Evolutionary conservation across 139 green algal species (phyloP), one percentile per base, ranked within the genome.

Genomic region (Tetraselmis chui): DNA sequence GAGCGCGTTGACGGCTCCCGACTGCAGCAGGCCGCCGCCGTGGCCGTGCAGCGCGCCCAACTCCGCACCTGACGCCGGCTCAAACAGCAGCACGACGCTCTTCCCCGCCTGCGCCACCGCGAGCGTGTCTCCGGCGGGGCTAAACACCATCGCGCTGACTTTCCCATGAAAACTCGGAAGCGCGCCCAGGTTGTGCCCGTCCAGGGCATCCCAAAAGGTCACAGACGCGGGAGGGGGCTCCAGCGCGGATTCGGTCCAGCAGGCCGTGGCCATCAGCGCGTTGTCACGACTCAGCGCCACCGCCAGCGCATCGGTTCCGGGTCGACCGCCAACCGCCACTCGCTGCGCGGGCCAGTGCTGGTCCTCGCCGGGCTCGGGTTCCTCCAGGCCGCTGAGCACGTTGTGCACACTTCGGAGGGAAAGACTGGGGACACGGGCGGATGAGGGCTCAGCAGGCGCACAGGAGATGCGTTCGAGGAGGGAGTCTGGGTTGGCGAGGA

Each of bases 111-210:
- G 45, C 11, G 11, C 89, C 1, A 92, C 77, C 18, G 87, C 89
- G 28, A 96, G 32, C 1, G 29, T 30, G 45, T 85, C 80, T 31
- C 89, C 83, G 80, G 91, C 88, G 1, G 85, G 74, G 26, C 80
- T 87, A 79, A 96, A 94, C 0, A 83, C 85, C 1, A 92, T 2
- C 0, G 88, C 85, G 0, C 85, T 90, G 59, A 94, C 78, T 67
- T 67, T 67, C 45, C 45, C 45, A 67, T 67, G 18, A 18, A 67
- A 67, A 67, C 45, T n/a, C n/a, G n/a, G n/a, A n/a, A n/a, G n/a
- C n/a, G n/a, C n/a, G n/a, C n/a, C 45, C 11, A 67, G 45, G 45
- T 18, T 67, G 45, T 18, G 45, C 11, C 45, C 45, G 45, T 67
- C 45, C 45, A 67, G 45, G 18, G 45, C 45, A 67, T 67, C 45